A percentile compares a stretch with the other conserved stretches of the same genome.
These are phyloP conservation scores for Magnusiomyces clavatus DNA, from an alignment of 1,139 yeast genomes.

Conservation along the genomic window DNA sequence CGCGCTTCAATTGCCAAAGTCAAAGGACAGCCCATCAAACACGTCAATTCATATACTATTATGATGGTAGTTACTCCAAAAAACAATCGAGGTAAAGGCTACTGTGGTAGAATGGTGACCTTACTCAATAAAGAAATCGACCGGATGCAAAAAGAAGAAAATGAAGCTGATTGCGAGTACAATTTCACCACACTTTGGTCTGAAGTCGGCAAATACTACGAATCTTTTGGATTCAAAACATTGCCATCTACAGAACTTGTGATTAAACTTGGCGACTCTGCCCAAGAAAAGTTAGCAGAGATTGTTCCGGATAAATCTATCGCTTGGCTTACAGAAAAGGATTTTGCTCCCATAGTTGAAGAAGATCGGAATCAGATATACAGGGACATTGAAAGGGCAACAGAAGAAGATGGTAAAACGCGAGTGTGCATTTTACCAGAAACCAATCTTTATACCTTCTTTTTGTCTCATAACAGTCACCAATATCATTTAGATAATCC, in stretches of 20 bases:
- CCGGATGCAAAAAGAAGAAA: slow-evolving; percentile 31
- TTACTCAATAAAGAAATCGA: slow-evolving; percentile 35
- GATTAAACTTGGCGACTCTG: slow-evolving; percentile 18
- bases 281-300: not conserved
- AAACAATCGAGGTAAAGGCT: slow-evolving; percentile 54
- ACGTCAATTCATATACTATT: slow-evolving; percentile 42
- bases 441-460: slow-evolving; percentile 30
- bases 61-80: slow-evolving; percentile 61
- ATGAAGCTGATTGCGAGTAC: slow-evolving; percentile 29
- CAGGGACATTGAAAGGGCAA: slow-evolving; percentile 23
- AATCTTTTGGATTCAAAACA: slow-evolving; percentile 47
- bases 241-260: slow-evolving; percentile 21
- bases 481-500: no score
- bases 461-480: slow-evolving; percentile 7
- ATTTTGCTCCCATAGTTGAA: slow-evolving; percentile 28
- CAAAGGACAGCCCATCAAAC: slow-evolving; percentile 21
- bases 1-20: slow-evolving; percentile 35
- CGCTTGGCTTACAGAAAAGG: not conserved
- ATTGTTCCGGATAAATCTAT: not conserved
- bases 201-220: slow-evolving; percentile 64
- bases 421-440: slow-evolving; percentile 34
- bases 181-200: slow-evolving; percentile 54
- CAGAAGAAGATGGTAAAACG: slow-evolving; percentile 27
- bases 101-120: slow-evolving; percentile 50
- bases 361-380: slow-evolving; percentile 27